A percentile compares a stretch with the other conserved stretches of the same genome.
Conservation (phyloP, 345 rosid genomes). For the Gossypium australe region DNA sequence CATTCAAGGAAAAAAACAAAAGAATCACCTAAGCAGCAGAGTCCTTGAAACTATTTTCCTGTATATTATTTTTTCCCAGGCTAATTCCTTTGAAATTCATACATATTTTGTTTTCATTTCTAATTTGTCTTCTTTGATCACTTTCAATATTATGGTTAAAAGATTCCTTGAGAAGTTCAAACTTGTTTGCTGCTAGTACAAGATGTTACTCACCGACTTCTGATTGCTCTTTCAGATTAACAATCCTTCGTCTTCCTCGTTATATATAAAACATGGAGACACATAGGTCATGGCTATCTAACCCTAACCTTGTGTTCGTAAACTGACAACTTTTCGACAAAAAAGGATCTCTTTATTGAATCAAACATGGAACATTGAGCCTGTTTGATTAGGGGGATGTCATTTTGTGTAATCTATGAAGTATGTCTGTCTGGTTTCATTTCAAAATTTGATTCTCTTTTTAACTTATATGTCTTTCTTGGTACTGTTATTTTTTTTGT, state of each 20-base stretch:
- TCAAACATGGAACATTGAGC: slow-evolving; percentile 20
- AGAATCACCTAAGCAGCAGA: no score
- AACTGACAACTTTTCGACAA: slow-evolving; percentile 21
- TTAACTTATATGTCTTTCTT: neutral
- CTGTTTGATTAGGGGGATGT: slow-evolving; percentile 18
- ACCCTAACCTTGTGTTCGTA: slow-evolving; percentile 21
- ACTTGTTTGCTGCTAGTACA: neutral
- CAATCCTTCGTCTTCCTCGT: neutral
- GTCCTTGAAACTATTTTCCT: no score
- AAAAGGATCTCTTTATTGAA: slow-evolving; percentile 19
- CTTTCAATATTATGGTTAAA: slow-evolving; percentile 11
- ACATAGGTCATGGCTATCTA: slow-evolving; percentile 19
- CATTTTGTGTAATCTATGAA: slow-evolving; percentile 27
- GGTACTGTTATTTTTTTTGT: neutral
- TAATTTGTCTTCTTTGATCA: slow-evolving; percentile 28
- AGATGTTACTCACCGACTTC: neutral
- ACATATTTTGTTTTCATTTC: slow-evolving; percentile 20
- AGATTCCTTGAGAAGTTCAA: slow-evolving; percentile 26
- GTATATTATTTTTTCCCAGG: neutral
- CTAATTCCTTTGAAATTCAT: slow-evolving; percentile 15
- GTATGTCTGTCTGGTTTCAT: slow-evolving; percentile 49
- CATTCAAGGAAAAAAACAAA: neutral
- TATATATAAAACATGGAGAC: slow-evolving; percentile 13
- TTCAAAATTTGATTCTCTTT: slow-evolving; percentile 18
- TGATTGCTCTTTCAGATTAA: no score